Percentiles rank a stretch among this genome's conserved stretches.
These are phyloP conservation scores for Hibiscus mutabilis DNA, from an alignment of 345 rosid genomes.

Conservation along the genomic window DNA sequence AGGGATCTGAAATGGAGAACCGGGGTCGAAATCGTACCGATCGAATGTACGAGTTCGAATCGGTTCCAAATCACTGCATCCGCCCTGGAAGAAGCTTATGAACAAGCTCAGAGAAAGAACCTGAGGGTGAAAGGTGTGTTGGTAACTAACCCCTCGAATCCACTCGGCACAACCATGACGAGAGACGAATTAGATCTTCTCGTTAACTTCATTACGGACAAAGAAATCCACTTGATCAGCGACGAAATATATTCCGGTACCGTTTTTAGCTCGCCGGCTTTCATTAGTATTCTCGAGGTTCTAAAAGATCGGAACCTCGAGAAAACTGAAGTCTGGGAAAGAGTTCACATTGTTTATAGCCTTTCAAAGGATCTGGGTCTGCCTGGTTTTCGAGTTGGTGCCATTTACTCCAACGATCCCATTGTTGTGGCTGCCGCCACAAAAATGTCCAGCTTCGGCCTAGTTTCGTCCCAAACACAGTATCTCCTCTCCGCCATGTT, in stretches of 20 bases:
- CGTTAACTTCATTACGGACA: constrained; percentile 45
- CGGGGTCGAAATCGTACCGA: constrained; percentile 55
- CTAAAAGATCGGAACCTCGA: constrained; percentile 42
- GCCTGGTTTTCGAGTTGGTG: constrained; percentile 81
- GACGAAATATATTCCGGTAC: constrained; percentile 80
- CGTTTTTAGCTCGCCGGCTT: constrained; percentile 51
- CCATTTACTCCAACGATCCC: constrained; percentile 67
- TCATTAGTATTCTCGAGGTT: constrained; percentile 59
- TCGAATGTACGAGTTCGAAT: constrained; percentile 49
- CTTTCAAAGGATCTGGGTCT: constrained; percentile 76
- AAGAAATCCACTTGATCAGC: constrained; percentile 60
- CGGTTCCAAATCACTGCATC: constrained; percentile 47
- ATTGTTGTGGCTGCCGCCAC: constrained; percentile 62
- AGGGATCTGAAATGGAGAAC: constrained; percentile 74
- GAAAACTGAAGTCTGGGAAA: constrained; percentile 37
- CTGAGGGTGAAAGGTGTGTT: constrained; percentile 65
- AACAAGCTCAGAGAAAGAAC: constrained; percentile 49
- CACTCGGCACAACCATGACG: constrained; percentile 63
- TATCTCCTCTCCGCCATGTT: constrained; percentile 56
- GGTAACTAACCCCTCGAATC: constrained; percentile 79
- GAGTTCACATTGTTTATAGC: constrained; percentile 65
- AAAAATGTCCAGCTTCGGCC: constrained; percentile 81
- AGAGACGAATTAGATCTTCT: constrained; percentile 60
- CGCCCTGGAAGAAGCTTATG: constrained; percentile 63
- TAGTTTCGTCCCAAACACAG: constrained; percentile 75